phyloP scores from a whole-genome alignment of 305 asterid genomes.

The Stenogyne calaminthoides region DNA sequence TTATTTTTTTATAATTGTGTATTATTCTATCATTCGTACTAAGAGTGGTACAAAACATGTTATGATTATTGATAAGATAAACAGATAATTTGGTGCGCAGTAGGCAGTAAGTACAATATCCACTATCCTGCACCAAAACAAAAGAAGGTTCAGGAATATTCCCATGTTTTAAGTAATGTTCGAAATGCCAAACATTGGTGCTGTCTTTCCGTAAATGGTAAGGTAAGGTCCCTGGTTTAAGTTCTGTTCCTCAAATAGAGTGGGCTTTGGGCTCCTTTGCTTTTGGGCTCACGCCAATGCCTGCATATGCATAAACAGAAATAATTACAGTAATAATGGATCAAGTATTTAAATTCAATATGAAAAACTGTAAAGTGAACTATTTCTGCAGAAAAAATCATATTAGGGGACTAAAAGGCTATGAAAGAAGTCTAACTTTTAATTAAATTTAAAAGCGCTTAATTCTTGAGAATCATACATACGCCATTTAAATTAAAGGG shows the following conservation, averaged over 20 bases:
- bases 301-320: background rate
- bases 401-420: no score
- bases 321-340: background rate
- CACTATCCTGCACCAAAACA: background rate
- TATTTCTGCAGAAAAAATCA: no score
- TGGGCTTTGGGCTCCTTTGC: background rate
- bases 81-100: no score
- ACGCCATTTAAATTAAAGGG: no score
- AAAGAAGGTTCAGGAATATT: background rate
- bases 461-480: no score
- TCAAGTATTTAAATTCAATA: background rate
- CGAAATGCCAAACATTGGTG: background rate
- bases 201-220: background rate
- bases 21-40: background rate
- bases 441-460: no score
- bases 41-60: no score
- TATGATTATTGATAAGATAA: no score
- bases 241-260: background rate
- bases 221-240: background rate
- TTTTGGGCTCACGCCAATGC: background rate
- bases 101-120: no score
- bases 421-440: no score
- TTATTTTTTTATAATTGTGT: no score
- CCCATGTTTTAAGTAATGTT: background rate
- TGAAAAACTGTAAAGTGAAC: no score